These are phyloP conservation scores for Magnolia officinalis DNA, from an alignment of 164 flowering plant genomes.

Conservation along the genomic window DNA sequence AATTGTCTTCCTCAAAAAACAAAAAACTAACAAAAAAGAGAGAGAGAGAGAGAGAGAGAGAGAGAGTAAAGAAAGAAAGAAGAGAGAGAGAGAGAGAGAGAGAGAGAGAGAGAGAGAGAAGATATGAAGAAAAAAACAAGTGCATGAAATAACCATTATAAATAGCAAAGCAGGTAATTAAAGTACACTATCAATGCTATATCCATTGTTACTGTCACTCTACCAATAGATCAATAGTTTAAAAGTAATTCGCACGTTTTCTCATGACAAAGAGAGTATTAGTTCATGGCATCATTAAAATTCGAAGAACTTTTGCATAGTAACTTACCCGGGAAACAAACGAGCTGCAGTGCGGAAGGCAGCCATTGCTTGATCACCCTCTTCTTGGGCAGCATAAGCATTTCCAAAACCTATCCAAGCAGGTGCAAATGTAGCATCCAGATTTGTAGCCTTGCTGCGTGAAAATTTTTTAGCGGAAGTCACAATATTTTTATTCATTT, in stretches of 20 bases:
- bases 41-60: too few relatives aligned
- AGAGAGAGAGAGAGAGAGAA: too few relatives aligned
- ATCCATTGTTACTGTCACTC: too few relatives aligned
- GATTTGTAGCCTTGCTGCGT: conserved; percentile 79
- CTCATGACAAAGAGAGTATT: neutral
- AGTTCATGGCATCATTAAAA: neutral
- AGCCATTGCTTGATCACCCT: conserved; percentile 98
- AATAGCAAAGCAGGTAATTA: too few relatives aligned
- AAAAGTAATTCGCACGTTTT: neutral
- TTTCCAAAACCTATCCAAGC: conserved; percentile 94
- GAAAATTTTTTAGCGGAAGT: conserved; percentile 7
- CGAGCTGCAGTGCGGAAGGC: conserved; percentile 95
- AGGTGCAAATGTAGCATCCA: conserved; percentile 85
- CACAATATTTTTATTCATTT: neutral
- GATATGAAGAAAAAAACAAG: too few relatives aligned
- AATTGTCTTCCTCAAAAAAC: too few relatives aligned
- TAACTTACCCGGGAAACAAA: conserved; percentile 85
- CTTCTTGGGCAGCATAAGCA: conserved; percentile 94
- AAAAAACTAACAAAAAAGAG: too few relatives aligned
- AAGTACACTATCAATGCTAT: too few relatives aligned
- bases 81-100: too few relatives aligned
- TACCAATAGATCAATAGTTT: neutral
- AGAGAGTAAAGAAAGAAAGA: too few relatives aligned
- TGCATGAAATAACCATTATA: too few relatives aligned
- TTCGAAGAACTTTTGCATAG: neutral